phyloP scores from a whole-genome alignment of 768 basidiomycete species.

The Rhodotorula babjevae region DNA sequence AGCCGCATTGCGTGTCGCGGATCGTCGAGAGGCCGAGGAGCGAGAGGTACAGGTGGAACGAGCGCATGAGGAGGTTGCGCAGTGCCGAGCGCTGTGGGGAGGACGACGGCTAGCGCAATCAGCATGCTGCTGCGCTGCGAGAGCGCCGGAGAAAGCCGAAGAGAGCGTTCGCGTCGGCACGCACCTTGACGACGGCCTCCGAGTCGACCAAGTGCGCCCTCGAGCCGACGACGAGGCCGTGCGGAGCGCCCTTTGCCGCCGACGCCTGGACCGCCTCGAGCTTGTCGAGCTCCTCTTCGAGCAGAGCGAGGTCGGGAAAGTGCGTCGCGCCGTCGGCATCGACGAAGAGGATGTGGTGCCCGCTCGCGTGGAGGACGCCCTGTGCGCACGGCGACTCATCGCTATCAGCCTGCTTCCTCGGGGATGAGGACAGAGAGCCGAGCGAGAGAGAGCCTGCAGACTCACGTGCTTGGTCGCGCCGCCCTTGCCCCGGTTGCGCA shows the following conservation, averaged over 20 bases:
- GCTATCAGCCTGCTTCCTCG: background rate
- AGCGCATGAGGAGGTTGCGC: constrained; percentile 90
- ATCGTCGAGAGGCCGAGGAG: constrained; percentile 68
- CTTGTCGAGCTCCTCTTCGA: constrained; percentile 70
- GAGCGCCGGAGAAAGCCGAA: background rate
- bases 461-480: constrained; percentile 75
- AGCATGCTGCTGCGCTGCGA: no score
- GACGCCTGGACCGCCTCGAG: constrained; percentile 53
- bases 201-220: constrained; percentile 87
- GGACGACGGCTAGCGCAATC: background rate
- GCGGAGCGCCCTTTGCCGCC: constrained; percentile 46
- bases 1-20: constrained; percentile 92
- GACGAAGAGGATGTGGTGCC: constrained; percentile 72
- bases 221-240: constrained; percentile 73
- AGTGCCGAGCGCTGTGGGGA: constrained; percentile 71
- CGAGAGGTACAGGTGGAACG: constrained; percentile 79
- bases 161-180: background rate
- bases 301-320: constrained; percentile 73
- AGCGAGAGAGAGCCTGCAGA: background rate
- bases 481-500: constrained; percentile 82
- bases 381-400: constrained; percentile 3
- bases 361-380: constrained; percentile 77
- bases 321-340: constrained; percentile 91
- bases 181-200: constrained; percentile 76
- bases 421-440: no score